Evolutionary conservation across 345 rosid genomes (phyloP).

Genomic region (Microthlaspi erraticum): DNA sequence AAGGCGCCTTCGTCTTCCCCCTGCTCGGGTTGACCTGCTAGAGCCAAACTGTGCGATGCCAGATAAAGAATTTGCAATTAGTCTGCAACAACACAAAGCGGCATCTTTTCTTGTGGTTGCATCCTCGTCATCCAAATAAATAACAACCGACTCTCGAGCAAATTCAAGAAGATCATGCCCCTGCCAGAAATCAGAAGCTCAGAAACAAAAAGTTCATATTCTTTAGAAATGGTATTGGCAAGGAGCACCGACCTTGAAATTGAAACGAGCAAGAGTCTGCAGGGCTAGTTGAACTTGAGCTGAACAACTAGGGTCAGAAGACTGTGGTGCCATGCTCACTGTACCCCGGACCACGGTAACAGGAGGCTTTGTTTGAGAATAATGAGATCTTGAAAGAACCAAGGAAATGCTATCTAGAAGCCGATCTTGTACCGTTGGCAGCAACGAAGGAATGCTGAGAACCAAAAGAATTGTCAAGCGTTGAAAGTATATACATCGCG

Average conservation of each 20-base stretch:
- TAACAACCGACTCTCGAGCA: constrained; percentile 86
- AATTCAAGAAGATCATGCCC: constrained; percentile 91
- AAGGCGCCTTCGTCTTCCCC: constrained; percentile 80
- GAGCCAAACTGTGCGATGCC: constrained; percentile 67
- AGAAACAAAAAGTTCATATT: constrained; percentile 24
- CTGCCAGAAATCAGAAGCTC: constrained; percentile 50
- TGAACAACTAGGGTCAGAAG: constrained; percentile 69
- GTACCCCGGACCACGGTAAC: constrained; percentile 63
- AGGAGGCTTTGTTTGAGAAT: constrained; percentile 71
- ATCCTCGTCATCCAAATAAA: constrained; percentile 94
- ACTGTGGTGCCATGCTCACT: constrained; percentile 59
- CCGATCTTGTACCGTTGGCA: constrained; percentile 84
- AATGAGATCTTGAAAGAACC: constrained; percentile 81
- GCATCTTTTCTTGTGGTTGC: constrained; percentile 89
- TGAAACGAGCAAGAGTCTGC: constrained; percentile 92
- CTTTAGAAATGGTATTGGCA: constrained; percentile 17
- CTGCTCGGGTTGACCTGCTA: constrained; percentile 73
- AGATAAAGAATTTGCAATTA: constrained; percentile 84
- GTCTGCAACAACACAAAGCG: constrained; percentile 88
- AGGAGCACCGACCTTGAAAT: constrained; percentile 71
- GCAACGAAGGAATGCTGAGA: constrained; percentile 88
- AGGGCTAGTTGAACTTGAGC: constrained; percentile 92
- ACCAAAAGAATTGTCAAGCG: constrained; percentile 31
- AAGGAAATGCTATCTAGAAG: constrained; percentile 79
- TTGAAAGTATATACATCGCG: constrained; percentile 20